Evolutionary conservation across 805 yeast genomes (phyloP), one percentile per base, ranked within the genome.

Genomic region (Wickerhamiella domercqiae): DNA sequence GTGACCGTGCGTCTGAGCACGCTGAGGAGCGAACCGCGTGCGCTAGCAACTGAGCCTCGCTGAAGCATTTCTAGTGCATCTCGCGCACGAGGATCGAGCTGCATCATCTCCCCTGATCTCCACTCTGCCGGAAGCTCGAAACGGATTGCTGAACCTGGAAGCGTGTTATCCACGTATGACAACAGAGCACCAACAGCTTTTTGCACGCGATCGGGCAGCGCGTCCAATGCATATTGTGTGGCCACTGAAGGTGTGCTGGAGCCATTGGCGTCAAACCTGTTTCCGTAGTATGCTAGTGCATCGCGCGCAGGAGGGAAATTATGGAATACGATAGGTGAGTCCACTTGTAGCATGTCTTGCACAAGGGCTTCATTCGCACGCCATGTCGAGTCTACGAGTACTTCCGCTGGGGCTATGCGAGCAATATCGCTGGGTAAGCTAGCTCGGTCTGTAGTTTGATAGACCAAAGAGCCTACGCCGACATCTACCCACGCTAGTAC

Each of bases 401-500:
- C 71, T 49, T 87, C 98, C 26, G 75, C 68, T 0, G 98, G 97
- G 34, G 67, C 67, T 5, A 90, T 73, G 41, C 96, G 66, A 0
- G 87, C 65, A 1, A 90, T 60, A 30, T 82, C 82, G 4, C 90
- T 68, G 35, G 75, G 65, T 3, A 86, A 56, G 19, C 74, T 76
- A 4, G 64, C 68, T 16, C 76, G 50, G 1, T 68, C 64, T 0
- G 81, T 71, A 34, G 71, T 70, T 49, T 82, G 81, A 2, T 78
- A 78, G 48, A 22, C 16, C 7, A 82, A 70, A 17, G 73, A 74
- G 0, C 97, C 96, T 1, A 87, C 72, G 0, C 90, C 78, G 0
- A 87, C 62, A 57, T 90, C 98, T 31, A 78, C 70, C 97, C 97
- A 90, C 21, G 84, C 68, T 1, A 90, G 49, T 0, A 94, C 94